Base-by-base conservation (phyloP, 495 filamentous ascomycete species). In the Xylaria intraflava region DNA sequence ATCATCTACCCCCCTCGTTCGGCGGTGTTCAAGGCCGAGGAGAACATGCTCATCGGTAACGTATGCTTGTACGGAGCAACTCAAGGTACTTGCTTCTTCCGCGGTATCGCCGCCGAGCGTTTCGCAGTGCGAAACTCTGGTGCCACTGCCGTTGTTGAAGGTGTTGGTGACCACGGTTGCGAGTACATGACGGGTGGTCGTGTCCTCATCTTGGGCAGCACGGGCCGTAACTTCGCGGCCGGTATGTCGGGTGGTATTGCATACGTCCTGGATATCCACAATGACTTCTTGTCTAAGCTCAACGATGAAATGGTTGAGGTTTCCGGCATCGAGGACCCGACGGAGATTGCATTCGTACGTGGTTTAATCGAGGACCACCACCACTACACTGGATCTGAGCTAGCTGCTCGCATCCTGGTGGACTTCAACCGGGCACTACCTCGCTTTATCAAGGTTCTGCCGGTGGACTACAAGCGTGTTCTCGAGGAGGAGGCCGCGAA, bases 171-270 rank as follows among this genome's bases (percentile, higher is more conserved):
- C 68, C 93, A 99, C 66, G 90, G 92, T 43, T 97, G 92, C 66
- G 93, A 99, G 76, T 99, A 99, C 80, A 99, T 99, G 93, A 98
- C 93, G 54, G 93, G 93, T 64, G 93, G 93, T 65, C 89, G 94
- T 66, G 83, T 97, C 33, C 74, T 99, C 53, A 78, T 94, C 55
- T 78, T 99, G 41, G 93, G 93, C 53, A 82, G 85, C 62, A 96
- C 89, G 62, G 93, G 93, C n/a, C 93, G 93, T 57, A 99, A 99
- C 79, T 99, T 99, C 64, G 93, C 94, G 63, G 93, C 93, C 53
- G 93, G 93, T 76, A 99, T 99, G 93, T 97, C 91, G 62, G 93
- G 93, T 62, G 93, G 93, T 75, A 97, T 99, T 72, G 92, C 94
- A 30, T 99, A 99, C 57, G 82, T 97, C 49, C 80, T 99, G 16